Percentiles rank a stretch among this genome's conserved stretches.
Conservation (phyloP, 805 yeast genomes). For the Monosporozyma servazzii region DNA sequence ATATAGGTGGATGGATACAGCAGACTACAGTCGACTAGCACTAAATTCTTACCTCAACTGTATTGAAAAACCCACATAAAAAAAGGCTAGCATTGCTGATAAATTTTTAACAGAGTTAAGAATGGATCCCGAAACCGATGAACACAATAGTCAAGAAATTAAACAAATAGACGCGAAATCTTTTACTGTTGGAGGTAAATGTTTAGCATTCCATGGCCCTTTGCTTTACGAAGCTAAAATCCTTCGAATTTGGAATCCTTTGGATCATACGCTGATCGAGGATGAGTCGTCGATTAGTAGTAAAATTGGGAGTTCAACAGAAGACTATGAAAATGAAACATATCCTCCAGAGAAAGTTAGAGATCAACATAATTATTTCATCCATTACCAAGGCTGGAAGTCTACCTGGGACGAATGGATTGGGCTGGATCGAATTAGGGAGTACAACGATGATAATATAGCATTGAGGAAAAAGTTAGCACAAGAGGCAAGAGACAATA, state of each 20-base stretch:
- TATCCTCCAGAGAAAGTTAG: constrained; percentile 18
- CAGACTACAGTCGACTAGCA: too few relatives aligned
- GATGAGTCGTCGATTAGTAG: not conserved
- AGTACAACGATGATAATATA: constrained; percentile 58
- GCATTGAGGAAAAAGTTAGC: constrained; percentile 53
- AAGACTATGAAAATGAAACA: constrained; percentile 8
- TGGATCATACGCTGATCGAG: constrained; percentile 11
- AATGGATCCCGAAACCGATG: not conserved
- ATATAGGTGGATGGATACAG: too few relatives aligned
- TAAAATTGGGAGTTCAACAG: constrained; percentile 4
- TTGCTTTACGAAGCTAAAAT: constrained; percentile 82
- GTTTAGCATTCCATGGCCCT: constrained; percentile 86
- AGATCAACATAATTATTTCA: constrained; percentile 42
- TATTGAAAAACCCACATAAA: too few relatives aligned
- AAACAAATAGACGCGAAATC: not conserved
- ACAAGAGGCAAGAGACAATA: constrained; percentile 33
- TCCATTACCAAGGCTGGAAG: constrained; percentile 96
- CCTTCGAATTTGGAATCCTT: constrained; percentile 51
- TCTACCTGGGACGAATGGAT: constrained; percentile 98
- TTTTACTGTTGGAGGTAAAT: constrained; percentile 31
- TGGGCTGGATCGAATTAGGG: constrained; percentile 53
- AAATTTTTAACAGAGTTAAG: not conserved
- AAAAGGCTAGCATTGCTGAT: too few relatives aligned
- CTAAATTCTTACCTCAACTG: too few relatives aligned
- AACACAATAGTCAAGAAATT: not conserved